Conservation (phyloP, 106 monocot genomes). For the Dendrobium chrysotoxum region DNA sequence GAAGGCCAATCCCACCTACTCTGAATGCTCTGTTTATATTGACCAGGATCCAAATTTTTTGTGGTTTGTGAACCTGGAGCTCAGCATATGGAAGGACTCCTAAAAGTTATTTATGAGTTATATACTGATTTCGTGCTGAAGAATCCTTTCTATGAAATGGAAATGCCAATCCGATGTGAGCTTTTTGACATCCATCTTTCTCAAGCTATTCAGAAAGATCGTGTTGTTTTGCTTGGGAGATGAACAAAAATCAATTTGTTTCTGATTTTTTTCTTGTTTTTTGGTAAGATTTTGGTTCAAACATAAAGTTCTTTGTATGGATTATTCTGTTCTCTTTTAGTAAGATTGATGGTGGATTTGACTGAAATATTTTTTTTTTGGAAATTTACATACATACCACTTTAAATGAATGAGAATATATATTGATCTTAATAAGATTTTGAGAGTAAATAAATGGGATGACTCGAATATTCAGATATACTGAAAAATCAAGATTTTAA, state of each 20-base stretch:
- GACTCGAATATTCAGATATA: too few relatives aligned
- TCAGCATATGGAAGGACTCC: conserved; percentile 61
- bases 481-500: too few relatives aligned
- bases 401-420: too few relatives aligned
- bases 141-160: conserved; percentile 98
- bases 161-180: conserved; percentile 97
- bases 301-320: too few relatives aligned
- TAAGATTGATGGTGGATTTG: too few relatives aligned
- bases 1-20: too few relatives aligned
- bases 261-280: background rate
- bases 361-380: too few relatives aligned
- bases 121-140: conserved; percentile 95
- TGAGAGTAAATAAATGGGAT: too few relatives aligned
- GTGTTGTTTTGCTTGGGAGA: conserved; percentile 55
- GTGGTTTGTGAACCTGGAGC: conserved; percentile 76
- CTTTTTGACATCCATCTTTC: conserved; percentile 85
- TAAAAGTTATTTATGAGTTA: conserved; percentile 79
- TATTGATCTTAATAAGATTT: too few relatives aligned
- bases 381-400: too few relatives aligned
- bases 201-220: conserved; percentile 74
- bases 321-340: too few relatives aligned
- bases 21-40: background rate
- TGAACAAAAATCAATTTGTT: conserved; percentile 18
- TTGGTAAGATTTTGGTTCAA: too few relatives aligned
- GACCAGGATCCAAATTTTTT: conserved; percentile 88